Percentiles rank a stretch among this genome's conserved stretches.
phyloP scores from a whole-genome alignment of 306 rosid species.

The Quercus gilva region DNA sequence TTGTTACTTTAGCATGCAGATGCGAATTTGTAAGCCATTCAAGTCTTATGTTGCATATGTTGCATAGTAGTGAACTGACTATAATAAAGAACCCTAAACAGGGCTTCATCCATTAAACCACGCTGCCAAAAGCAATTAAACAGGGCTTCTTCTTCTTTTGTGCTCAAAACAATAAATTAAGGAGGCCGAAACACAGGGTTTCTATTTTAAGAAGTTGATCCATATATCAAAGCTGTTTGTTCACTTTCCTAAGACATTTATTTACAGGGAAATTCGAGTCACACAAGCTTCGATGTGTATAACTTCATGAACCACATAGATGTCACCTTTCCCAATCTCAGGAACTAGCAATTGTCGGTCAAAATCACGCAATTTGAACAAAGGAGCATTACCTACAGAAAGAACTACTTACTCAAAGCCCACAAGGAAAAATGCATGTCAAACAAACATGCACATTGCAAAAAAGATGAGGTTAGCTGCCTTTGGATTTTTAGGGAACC shows the following conservation, averaged over 20 bases:
- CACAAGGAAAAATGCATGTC: conserved; percentile 4
- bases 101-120: no score
- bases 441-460: neutral
- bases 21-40: no score
- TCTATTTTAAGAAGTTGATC: neutral
- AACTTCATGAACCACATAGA: neutral
- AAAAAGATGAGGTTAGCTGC: conserved; percentile 18
- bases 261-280: conserved; percentile 30
- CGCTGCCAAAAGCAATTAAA: no score
- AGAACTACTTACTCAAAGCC: conserved; percentile 25
- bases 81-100: no score
- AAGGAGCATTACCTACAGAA: conserved; percentile 27
- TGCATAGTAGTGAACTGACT: no score
- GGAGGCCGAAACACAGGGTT: neutral
- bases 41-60: no score
- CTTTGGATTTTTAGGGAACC: neutral
- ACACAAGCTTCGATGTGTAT: conserved; percentile 1
- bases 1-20: no score
- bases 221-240: neutral
- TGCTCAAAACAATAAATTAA: neutral
- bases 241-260: conserved; percentile 1
- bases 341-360: neutral
- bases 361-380: neutral
- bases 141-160: no score
- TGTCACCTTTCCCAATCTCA: conserved; percentile 9